Conservation (phyloP, 495 filamentous ascomycete species). For the Annulohypoxylon nitens region DNA sequence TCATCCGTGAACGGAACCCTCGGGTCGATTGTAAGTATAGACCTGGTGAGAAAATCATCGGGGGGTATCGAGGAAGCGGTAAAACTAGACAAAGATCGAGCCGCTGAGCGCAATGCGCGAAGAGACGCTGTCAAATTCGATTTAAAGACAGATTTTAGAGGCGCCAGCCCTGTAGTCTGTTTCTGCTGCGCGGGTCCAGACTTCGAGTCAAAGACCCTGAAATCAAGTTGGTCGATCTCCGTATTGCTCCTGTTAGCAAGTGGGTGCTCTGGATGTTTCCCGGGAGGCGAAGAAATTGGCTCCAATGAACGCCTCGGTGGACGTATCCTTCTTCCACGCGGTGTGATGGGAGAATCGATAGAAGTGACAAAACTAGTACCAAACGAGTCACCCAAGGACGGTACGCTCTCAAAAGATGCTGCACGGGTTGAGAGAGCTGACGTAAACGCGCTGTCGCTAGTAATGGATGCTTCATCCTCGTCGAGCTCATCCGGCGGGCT, state of each 20-base stretch:
- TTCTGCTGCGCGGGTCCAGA: constrained; percentile 51
- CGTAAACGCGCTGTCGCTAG: constrained; percentile 59
- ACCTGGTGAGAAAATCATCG: constrained; percentile 91
- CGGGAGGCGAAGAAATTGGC: constrained; percentile 59
- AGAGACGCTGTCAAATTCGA: constrained; percentile 96
- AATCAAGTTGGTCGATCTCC: constrained; percentile 60
- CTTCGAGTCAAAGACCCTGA: constrained; percentile 58
- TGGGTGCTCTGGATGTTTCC: constrained; percentile 59
- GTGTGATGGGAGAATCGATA: constrained; percentile 56
- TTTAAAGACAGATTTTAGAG: constrained; percentile 75
- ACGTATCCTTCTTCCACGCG: constrained; percentile 52
- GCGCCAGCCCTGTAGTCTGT: constrained; percentile 51
- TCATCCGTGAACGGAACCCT: constrained; percentile 84
- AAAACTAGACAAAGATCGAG: constrained; percentile 84
- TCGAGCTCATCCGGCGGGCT: constrained; percentile 67
- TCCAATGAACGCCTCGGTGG: constrained; percentile 60
- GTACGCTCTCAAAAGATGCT: constrained; percentile 63
- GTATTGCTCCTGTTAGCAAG: constrained; percentile 53
- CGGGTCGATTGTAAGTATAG: constrained; percentile 81
- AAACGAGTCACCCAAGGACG: constrained; percentile 60
- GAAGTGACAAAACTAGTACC: constrained; percentile 57
- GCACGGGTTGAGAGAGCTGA: constrained; percentile 60
- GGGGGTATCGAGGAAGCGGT: constrained; percentile 79
- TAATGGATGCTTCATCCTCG: constrained; percentile 56
- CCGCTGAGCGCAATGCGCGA: constrained; percentile 85